These are phyloP conservation scores for Neocallimastix lanati DNA, from an alignment of 192 early-diverging fungal species.

Conservation along the genomic window DNA sequence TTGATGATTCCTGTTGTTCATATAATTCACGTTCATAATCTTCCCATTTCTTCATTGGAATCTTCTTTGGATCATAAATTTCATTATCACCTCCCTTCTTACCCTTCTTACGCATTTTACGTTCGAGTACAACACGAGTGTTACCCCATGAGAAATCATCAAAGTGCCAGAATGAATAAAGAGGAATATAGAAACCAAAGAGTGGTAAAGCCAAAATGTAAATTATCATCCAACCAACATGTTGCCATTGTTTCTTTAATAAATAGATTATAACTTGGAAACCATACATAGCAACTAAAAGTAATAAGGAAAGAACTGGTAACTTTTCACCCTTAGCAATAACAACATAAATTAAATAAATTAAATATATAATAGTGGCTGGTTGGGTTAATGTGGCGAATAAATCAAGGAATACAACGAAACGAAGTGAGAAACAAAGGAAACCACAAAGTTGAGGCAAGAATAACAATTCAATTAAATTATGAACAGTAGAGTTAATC, in stretches of 20 bases:
- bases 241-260: conserved; percentile 74
- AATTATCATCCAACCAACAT: conserved; percentile 79
- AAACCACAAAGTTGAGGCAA: conserved; percentile 91
- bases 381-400: conserved; percentile 86
- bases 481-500: conserved; percentile 99
- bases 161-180: conserved; percentile 97
- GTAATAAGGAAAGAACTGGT: conserved; percentile 67
- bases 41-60: conserved; percentile 24
- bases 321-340: conserved; percentile 23
- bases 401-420: conserved; percentile 87
- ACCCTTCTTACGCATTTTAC: conserved; percentile 44
- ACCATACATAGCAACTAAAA: conserved; percentile 75
- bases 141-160: conserved; percentile 99
- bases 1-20: conserved; percentile 6
- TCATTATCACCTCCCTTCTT: conserved; percentile 37
- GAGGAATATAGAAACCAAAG: conserved; percentile 41
- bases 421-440: conserved; percentile 93
- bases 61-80: conserved; percentile 11
- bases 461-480: conserved; percentile 82
- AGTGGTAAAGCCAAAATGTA: conserved; percentile 78
- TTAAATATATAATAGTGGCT: conserved; percentile 70
- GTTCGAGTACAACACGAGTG: conserved; percentile 70
- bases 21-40: conserved; percentile 9
- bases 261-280: conserved; percentile 72
- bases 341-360: conserved; percentile 60